Evolutionary conservation across 176 grass and related monocot genomes (phyloP).

Genomic region (Thalia dealbata): DNA sequence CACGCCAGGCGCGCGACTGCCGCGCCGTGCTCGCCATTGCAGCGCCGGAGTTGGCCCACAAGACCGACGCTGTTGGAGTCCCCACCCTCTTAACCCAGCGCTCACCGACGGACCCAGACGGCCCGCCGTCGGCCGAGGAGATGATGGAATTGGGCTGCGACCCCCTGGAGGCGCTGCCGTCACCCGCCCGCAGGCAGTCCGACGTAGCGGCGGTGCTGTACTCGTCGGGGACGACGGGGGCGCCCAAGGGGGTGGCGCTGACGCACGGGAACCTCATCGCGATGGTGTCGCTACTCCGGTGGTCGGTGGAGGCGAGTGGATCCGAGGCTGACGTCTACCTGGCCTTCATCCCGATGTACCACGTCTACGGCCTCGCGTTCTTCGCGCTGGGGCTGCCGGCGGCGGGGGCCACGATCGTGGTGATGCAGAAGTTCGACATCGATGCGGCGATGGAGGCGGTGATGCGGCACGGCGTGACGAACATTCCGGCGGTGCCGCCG

Average conservation of each 20-base stretch:
- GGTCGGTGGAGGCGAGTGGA: constrained; percentile 1
- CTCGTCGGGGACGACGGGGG: constrained; percentile 13
- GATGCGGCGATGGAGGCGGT: neutral
- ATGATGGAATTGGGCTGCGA: constrained; percentile 46
- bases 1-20: constrained; percentile 22
- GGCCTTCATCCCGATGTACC: constrained; percentile 16
- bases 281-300: neutral
- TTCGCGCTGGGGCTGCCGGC: constrained; percentile 19
- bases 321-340: constrained; percentile 6
- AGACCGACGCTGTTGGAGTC: constrained; percentile 10
- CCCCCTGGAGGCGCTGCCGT: neutral
- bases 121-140: constrained; percentile 33
- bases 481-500: constrained; percentile 27
- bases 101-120: neutral
- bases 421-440: constrained; percentile 14
- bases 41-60: constrained; percentile 11
- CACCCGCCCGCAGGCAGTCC: neutral
- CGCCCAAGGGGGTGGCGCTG: neutral
- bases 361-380: constrained; percentile 16
- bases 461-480: constrained; percentile 17
- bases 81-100: constrained; percentile 33
- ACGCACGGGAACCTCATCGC: constrained; percentile 33
- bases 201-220: constrained; percentile 24
- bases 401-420: constrained; percentile 1
- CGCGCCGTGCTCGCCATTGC: constrained; percentile 22